These are phyloP conservation scores for Phaeosphaeriaceae sp. DNA, from an alignment of 2,329 filamentous ascomycete species.

Conservation along the genomic window DNA sequence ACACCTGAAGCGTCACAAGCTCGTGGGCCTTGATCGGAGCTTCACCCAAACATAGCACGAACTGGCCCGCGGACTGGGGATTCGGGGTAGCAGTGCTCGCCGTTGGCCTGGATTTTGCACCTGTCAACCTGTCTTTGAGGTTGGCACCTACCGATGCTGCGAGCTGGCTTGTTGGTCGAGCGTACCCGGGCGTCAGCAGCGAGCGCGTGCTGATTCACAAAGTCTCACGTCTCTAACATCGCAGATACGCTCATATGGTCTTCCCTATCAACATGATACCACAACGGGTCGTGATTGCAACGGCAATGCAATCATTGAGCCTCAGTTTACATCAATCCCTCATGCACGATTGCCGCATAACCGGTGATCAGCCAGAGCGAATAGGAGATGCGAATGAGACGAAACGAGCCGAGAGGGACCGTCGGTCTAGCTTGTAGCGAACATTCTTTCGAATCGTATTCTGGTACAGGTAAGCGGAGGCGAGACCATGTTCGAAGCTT, in stretches of 20 bases:
- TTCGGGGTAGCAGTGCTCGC: constrained; percentile 21
- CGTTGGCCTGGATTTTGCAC: constrained; percentile 22
- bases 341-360: constrained; percentile 30
- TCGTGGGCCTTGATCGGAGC: constrained; percentile 38
- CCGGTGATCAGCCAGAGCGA: constrained; percentile 25
- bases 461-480: constrained; percentile 31
- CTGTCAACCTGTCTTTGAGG: constrained; percentile 24
- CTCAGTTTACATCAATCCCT: constrained; percentile 23
- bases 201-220: constrained; percentile 13
- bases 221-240: constrained; percentile 23
- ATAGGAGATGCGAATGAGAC: constrained; percentile 24
- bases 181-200: constrained; percentile 7
- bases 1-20: constrained; percentile 42
- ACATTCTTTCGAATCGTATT: constrained; percentile 22
- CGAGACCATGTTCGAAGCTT: constrained; percentile 24
- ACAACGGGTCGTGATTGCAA: constrained; percentile 12
- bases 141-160: constrained; percentile 10
- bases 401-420: constrained; percentile 34
- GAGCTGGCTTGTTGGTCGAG: not conserved
- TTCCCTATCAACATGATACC: constrained; percentile 19
- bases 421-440: constrained; percentile 28
- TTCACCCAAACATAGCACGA: constrained; percentile 35
- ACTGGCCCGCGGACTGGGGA: constrained; percentile 28
- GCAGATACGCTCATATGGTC: constrained; percentile 11
- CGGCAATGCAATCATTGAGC: constrained; percentile 26